Evolutionary conservation across 139 green algal genomes (phyloP).

Genomic region (Closterium sp.): DNA sequence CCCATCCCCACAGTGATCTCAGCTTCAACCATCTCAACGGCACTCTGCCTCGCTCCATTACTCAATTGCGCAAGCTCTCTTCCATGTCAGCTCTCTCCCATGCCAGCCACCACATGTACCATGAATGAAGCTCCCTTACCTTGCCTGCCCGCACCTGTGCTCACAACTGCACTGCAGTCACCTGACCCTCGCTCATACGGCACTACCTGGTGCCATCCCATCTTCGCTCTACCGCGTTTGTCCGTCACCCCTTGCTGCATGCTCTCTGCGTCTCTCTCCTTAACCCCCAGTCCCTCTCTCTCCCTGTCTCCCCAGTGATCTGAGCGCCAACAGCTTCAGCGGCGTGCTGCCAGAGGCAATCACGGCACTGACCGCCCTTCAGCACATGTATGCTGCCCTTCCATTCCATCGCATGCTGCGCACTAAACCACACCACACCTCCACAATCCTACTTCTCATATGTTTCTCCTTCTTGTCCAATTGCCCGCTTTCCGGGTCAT

Average conservation of each 20-base stretch:
- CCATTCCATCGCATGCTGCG: too few species aligned
- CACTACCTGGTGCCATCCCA: background rate
- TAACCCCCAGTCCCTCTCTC: background rate
- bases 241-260: background rate
- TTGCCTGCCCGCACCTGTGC: too few species aligned
- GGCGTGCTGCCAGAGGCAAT: background rate
- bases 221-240: background rate
- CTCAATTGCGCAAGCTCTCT: background rate
- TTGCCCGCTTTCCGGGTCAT: background rate
- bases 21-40: background rate
- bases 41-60: background rate
- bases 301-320: background rate
- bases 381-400: background rate
- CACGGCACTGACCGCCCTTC: background rate
- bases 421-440: too few species aligned
- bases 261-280: background rate
- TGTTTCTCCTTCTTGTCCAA: too few species aligned
- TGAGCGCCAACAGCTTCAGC: background rate
- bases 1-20: background rate
- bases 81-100: background rate
- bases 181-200: too few species aligned
- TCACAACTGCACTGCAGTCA: too few species aligned
- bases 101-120: too few species aligned
- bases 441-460: too few species aligned
- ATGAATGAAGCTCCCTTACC: too few species aligned